Conservation (phyloP, 257 asterid species). For the Solanum megistacrolobum region DNA sequence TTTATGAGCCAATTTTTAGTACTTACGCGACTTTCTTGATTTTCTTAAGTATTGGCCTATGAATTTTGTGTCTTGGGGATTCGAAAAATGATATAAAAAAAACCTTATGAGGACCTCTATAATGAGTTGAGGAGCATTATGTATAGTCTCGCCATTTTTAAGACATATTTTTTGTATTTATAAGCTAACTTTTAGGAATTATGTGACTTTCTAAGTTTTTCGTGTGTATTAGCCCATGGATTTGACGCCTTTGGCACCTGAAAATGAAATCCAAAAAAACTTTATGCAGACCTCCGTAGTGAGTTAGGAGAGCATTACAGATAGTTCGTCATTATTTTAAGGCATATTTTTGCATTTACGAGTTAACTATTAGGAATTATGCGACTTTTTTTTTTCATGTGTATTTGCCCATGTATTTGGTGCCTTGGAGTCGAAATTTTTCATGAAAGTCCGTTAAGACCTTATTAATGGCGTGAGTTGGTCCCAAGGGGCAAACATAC, state of each 20-base stretch:
- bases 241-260: not conserved
- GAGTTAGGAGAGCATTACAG: not conserved
- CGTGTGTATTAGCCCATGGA: not conserved
- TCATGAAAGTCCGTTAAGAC: too few species aligned
- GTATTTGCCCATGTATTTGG: not conserved
- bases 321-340: not conserved
- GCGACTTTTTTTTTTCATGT: not conserved
- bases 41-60: not conserved
- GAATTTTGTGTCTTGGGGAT: not conserved
- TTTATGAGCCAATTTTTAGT: not conserved
- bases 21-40: not conserved
- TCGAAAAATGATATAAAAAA: not conserved
- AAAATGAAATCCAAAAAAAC: not conserved
- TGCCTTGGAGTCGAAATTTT: too few species aligned
- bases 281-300: too few species aligned
- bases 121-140: not conserved
- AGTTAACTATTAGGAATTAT: too few species aligned
- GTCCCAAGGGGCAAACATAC: accelerated
- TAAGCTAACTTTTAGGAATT: not conserved
- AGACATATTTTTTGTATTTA: too few species aligned
- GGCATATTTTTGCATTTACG: not conserved
- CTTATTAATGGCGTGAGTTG: too few species aligned
- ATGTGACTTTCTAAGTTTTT: not conserved
- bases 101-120: not conserved
- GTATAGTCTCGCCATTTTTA: not conserved